Evolutionary conservation across 192 early-diverging fungal genomes (phyloP).

Genomic region (Umbelopsis sp.): DNA sequence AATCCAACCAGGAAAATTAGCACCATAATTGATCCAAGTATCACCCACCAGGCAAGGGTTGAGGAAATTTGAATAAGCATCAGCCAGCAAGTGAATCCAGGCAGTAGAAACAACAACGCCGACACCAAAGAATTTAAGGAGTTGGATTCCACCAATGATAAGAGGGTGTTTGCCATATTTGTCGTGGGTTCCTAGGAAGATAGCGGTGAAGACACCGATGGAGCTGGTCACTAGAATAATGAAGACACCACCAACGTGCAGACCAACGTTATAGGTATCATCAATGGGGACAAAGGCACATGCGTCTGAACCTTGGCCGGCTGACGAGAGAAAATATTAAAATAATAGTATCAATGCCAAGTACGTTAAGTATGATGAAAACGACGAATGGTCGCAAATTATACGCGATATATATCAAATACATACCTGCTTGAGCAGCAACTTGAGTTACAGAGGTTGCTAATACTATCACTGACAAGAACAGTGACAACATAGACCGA

Average conservation of each 20-base stretch:
- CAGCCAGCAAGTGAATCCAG: conserved; percentile 76
- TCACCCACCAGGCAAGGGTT: conserved; percentile 52
- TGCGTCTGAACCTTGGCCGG: conserved; percentile 10
- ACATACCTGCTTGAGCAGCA: conserved; percentile 18
- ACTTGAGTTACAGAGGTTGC: neutral
- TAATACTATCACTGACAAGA: neutral
- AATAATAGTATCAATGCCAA: too few relatives aligned
- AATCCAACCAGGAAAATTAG: conserved; percentile 55
- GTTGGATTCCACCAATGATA: conserved; percentile 15
- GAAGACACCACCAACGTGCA: conserved; percentile 21
- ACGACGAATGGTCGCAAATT: too few relatives aligned
- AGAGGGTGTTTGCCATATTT: neutral
- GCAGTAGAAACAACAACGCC: conserved; percentile 77
- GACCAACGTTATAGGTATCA: conserved; percentile 5
- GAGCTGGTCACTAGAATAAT: conserved; percentile 10
- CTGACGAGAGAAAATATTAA: neutral
- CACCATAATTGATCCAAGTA: conserved; percentile 32
- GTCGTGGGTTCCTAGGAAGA: conserved; percentile 10
- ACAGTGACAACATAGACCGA: neutral
- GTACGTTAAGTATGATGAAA: too few relatives aligned
- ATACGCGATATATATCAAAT: neutral
- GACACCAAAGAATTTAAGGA: conserved; percentile 33
- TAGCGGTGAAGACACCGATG: neutral
- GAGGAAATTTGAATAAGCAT: conserved; percentile 53
- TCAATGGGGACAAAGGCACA: conserved; percentile 5